Evolutionary conservation across 1,284 basidiomycete genomes (phyloP), one percentile per base, ranked within the genome.

Genomic region (Meira nashicola): DNA sequence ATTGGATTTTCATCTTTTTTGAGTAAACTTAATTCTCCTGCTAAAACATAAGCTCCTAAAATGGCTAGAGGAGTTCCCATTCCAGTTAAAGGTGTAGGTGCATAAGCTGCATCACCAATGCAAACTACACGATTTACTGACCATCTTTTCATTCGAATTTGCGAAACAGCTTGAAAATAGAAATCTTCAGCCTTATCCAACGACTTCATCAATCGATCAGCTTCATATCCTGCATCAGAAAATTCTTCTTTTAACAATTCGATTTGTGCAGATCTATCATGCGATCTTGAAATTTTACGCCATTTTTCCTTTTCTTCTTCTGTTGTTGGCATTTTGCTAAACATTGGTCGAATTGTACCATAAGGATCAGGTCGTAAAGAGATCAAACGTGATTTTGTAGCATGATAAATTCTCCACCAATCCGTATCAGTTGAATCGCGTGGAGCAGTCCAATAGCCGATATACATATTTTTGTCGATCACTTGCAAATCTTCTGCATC

Each of bases 11-110:
- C 17, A n/a, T 33, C 57, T 12, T 48, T 11, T 23, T 52, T n/a
- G 5, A 61, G 58, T 19, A 60, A 54, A 11, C 54, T 58, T 7
- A 73, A 51, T 54, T 73, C 58, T 4, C 61, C 64, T 8, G 69
- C 64, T 25, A 73, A 62, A 15, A 65, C 58, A 50, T 66, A 70
- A 5, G 64, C 55, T 12, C 66, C 67, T 11, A 58, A 33, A 43
- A 72, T 60, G 17, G 64, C 68, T 1, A 63, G 49, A 10, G 64
- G 59, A 4, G 70, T 65, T 21, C 70, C 70, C 64, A 65, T 68
- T 9, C 66, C 66, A 7, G 63, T 63, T 28, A 70, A 55, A 0
- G 68, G 68, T 3, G 68, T 68, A 5, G 70, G 68, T 2, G 60
- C 59, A 51, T 67, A 67, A 0, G 66, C 70, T 5, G 66, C 52